These are phyloP conservation scores for Apiospora pterosperma DNA, from an alignment of 2,329 filamentous ascomycete genomes.

Conservation along the genomic window DNA sequence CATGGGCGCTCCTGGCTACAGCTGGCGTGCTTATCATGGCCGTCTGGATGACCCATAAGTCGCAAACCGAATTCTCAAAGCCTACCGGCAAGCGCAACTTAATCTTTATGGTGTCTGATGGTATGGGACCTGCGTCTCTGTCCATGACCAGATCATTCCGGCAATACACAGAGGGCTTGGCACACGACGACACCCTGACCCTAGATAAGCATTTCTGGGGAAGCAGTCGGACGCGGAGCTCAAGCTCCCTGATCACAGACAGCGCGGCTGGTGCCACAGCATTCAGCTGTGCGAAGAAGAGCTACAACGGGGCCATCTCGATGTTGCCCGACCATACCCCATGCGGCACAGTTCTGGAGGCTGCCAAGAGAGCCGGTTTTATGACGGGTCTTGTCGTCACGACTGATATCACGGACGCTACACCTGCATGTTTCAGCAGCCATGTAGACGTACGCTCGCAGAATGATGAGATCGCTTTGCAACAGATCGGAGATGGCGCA, in stretches of 20 bases:
- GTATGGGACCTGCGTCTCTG: conserved; percentile 93
- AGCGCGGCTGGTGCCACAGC: conserved; percentile 96
- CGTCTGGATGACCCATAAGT: conserved; percentile 71
- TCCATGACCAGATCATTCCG: conserved; percentile 83
- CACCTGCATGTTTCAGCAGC: conserved; percentile 89
- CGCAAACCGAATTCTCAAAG: conserved; percentile 38
- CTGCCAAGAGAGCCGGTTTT: conserved; percentile 88
- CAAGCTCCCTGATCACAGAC: conserved; percentile 84
- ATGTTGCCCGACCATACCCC: conserved; percentile 80
- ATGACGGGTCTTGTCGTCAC: conserved; percentile 93
- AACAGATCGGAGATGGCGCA: conserved; percentile 85
- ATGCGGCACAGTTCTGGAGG: conserved; percentile 90
- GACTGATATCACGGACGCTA: conserved; percentile 92
- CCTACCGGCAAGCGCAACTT: conserved; percentile 78
- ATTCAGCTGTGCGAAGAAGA: conserved; percentile 89
- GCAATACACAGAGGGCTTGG: conserved; percentile 72
- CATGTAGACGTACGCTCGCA: conserved; percentile 78
- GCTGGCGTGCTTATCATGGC: conserved; percentile 75
- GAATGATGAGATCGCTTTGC: conserved; percentile 87
- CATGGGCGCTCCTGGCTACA: conserved; percentile 81
- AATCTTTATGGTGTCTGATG: conserved; percentile 98
- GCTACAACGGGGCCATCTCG: conserved; percentile 94
- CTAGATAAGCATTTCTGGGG: conserved; percentile 91
- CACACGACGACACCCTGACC: conserved; percentile 69
- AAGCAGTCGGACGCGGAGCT: conserved; percentile 80